These are phyloP conservation scores for Zoysia japonica DNA, from an alignment of 176 grass and related monocot species.

Conservation along the genomic window DNA sequence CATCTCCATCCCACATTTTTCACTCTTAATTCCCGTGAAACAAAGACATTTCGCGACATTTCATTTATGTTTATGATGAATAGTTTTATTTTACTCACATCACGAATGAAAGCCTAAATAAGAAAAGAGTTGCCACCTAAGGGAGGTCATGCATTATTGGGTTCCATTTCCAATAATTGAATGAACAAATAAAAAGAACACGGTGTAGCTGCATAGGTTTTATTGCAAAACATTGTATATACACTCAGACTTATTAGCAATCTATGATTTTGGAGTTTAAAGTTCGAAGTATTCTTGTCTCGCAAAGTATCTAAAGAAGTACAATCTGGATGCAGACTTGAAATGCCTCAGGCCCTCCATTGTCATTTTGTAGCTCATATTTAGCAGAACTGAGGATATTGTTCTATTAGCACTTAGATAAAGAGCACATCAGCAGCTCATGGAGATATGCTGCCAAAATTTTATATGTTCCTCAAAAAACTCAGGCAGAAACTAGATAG, in stretches of 20 bases:
- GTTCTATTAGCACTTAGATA: neutral
- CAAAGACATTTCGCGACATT: neutral
- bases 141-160: neutral
- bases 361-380: neutral
- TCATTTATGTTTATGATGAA: neutral
- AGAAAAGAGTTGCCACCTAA: neutral
- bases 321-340: neutral
- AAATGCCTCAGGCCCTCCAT: neutral
- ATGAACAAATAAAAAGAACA: too few relatives aligned
- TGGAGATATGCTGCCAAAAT: neutral
- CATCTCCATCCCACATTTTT: too few relatives aligned
- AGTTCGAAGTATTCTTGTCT: neutral
- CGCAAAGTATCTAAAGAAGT: neutral
- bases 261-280: neutral
- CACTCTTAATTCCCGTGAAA: too few relatives aligned
- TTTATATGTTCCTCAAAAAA: neutral
- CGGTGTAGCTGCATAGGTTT: too few relatives aligned
- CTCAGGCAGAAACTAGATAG: neutral
- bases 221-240: neutral
- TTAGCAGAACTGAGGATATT: neutral
- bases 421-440: neutral
- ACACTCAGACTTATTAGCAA: neutral
- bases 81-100: neutral
- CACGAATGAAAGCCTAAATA: neutral
- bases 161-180: neutral